Conservation (phyloP, 257 asterid genomes). For the Fraxinus anomala region DNA sequence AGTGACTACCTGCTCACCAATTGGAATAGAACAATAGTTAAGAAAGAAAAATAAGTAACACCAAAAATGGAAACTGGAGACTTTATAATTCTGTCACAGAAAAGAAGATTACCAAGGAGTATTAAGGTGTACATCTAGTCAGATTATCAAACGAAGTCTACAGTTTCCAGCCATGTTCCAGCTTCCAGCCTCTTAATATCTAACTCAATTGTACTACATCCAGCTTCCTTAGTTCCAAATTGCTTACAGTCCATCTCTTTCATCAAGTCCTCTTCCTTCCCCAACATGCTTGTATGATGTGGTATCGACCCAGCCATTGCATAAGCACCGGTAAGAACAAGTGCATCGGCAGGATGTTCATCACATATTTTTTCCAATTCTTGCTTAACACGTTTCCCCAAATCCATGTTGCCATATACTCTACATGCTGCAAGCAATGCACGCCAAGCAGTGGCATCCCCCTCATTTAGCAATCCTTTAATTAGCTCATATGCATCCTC, state of each 20-base stretch:
- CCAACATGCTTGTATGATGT: constrained; percentile 21
- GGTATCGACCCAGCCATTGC: constrained; percentile 50
- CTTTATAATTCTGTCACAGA: background rate
- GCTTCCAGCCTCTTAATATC: background rate
- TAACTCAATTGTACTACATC: constrained; percentile 43
- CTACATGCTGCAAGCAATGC: constrained; percentile 66
- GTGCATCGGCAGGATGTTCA: constrained; percentile 53
- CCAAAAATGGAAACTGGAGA: background rate
- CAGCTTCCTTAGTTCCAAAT: constrained; percentile 48
- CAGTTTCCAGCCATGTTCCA: background rate
- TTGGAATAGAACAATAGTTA: background rate
- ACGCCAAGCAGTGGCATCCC: constrained; percentile 68
- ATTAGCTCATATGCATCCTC: constrained; percentile 55
- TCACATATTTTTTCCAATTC: constrained; percentile 41
- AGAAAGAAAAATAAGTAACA: background rate
- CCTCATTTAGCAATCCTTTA: constrained; percentile 45
- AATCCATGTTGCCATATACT: constrained; percentile 50
- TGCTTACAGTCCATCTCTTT: constrained; percentile 27
- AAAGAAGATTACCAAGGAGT: background rate
- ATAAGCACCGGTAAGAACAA: constrained; percentile 45
- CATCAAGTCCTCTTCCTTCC: constrained; percentile 24
- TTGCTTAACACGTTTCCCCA: constrained; percentile 50
- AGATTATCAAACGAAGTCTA: background rate
- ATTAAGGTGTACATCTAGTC: background rate
- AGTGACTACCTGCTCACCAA: background rate